Evolutionary conservation across 1,139 yeast genomes (phyloP).

Genomic region (Kurtzmaniella quercitrusa): DNA sequence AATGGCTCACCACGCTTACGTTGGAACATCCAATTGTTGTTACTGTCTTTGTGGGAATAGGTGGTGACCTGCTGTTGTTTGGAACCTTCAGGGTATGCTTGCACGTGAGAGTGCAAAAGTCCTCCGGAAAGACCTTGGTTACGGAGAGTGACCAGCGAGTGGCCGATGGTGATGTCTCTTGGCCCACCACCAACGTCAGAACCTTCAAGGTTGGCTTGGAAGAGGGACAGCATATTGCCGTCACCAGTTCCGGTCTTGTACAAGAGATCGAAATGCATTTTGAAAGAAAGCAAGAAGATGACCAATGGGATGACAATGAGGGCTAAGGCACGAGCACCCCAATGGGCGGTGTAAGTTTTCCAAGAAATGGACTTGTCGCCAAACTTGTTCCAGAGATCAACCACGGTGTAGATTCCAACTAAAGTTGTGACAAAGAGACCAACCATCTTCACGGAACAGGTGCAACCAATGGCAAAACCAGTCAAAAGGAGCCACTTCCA

Average conservation of each 20-base stretch:
- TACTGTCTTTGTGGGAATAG: slow-evolving; percentile 85
- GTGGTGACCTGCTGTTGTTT: slow-evolving; percentile 95
- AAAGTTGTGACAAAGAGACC: slow-evolving; percentile 72
- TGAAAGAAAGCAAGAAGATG: slow-evolving; percentile 63
- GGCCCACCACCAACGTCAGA: slow-evolving; percentile 84
- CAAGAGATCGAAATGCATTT: slow-evolving; percentile 68
- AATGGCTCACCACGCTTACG: slow-evolving; percentile 59
- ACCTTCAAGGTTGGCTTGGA: slow-evolving; percentile 89
- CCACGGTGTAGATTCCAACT: slow-evolving; percentile 72
- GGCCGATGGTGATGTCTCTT: slow-evolving; percentile 76
- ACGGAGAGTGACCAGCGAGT: slow-evolving; percentile 75
- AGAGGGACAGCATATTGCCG: slow-evolving; percentile 92
- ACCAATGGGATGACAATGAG: slow-evolving; percentile 58
- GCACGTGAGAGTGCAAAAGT: slow-evolving; percentile 90
- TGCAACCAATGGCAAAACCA: slow-evolving; percentile 73
- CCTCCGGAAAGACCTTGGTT: slow-evolving; percentile 93
- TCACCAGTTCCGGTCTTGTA: slow-evolving; percentile 88
- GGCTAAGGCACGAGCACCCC: slow-evolving; percentile 60
- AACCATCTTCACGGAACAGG: slow-evolving; percentile 83
- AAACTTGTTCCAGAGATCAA: slow-evolving; percentile 67
- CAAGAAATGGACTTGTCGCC: slow-evolving; percentile 54
- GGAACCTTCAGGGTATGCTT: slow-evolving; percentile 92
- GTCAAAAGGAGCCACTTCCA: slow-evolving; percentile 86
- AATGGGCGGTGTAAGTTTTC: slow-evolving; percentile 51
- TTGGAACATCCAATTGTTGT: slow-evolving; percentile 88